Percentiles rank a stretch among this genome's conserved stretches.
Evolutionary conservation across 129 eudicot genomes (phyloP).

Genomic region (Flaveria linearis): DNA sequence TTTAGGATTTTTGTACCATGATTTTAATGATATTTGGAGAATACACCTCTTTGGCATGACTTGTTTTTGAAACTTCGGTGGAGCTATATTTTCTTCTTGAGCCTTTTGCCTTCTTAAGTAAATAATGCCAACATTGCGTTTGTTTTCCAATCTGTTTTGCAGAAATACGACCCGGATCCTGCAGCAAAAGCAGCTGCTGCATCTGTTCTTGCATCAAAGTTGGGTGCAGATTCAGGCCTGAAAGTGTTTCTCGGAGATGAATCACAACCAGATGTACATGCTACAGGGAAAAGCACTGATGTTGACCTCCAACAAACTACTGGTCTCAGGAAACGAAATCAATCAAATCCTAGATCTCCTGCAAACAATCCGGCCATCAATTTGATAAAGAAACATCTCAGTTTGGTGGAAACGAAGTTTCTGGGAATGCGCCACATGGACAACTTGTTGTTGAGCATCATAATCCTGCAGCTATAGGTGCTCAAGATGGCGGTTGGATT

Average conservation of each 20-base stretch:
- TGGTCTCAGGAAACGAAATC: conserved; percentile 87
- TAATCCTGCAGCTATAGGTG: conserved; percentile 44
- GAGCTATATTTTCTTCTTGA: neutral
- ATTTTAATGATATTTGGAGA: neutral
- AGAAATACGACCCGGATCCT: conserved; percentile 98
- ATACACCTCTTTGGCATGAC: no score
- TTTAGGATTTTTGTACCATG: neutral
- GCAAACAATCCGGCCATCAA: conserved; percentile 38
- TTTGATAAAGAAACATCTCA: conserved; percentile 42
- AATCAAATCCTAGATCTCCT: conserved; percentile 44
- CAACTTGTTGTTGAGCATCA: conserved; percentile 73
- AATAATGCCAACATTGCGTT: neutral
- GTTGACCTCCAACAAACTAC: conserved; percentile 54
- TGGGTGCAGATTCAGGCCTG: conserved; percentile 88
- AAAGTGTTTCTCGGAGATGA: conserved; percentile 71
- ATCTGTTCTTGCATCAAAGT: conserved; percentile 76
- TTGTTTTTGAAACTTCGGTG: neutral
- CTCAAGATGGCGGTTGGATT: conserved; percentile 88
- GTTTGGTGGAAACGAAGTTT: conserved; percentile 36
- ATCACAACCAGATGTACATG: conserved; percentile 33
- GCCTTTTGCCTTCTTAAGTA: neutral
- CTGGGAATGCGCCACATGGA: conserved; percentile 42
- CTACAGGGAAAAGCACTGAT: conserved; percentile 64
- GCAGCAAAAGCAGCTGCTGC: conserved; percentile 99
- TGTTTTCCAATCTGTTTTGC: conserved; percentile 27